A percentile compares a stretch with the other conserved stretches of the same genome.
Conservation (phyloP, 352 stramenopile species). For the Pythium vanterpoolii region DNA sequence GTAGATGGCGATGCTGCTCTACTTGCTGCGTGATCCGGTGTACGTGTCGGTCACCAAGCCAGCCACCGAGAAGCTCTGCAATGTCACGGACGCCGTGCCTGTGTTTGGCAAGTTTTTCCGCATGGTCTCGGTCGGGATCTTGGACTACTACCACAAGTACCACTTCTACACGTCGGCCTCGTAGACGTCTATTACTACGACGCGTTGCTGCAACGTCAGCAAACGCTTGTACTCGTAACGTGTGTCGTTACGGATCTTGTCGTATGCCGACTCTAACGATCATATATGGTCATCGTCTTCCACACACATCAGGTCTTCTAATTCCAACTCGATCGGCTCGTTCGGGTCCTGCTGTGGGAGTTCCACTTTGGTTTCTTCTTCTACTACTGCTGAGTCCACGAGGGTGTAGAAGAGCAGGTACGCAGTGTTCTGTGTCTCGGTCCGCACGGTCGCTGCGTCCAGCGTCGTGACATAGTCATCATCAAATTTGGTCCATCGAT, state of each 20-base stretch:
- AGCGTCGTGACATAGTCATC: slow-evolving; percentile 58
- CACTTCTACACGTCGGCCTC: slow-evolving; percentile 88
- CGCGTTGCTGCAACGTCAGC: too few species aligned
- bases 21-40: slow-evolving; percentile 78
- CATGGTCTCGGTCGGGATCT: slow-evolving; percentile 56
- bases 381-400: slow-evolving; percentile 3
- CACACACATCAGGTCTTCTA: not conserved
- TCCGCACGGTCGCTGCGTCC: slow-evolving; percentile 36
- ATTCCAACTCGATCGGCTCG: not conserved
- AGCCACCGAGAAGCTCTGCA: slow-evolving; percentile 55
- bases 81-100: slow-evolving; percentile 63
- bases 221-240: too few species aligned
- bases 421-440: slow-evolving; percentile 52
- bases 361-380: not conserved
- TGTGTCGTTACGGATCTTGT: not conserved
- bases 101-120: slow-evolving; percentile 70
- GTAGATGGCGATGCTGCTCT: slow-evolving; percentile 81
- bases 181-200: slow-evolving; percentile 34
- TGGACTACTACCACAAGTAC: slow-evolving; percentile 87
- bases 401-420: slow-evolving; percentile 78
- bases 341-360: not conserved
- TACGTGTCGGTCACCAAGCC: slow-evolving; percentile 70
- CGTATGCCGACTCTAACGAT: not conserved
- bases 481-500: slow-evolving; percentile 66
- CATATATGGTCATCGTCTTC: slow-evolving; percentile 18